Evolutionary conservation across 148 eudicot species (phyloP), one percentile per base, ranked within the genome.

Genomic region (Polygonum maritimum): DNA sequence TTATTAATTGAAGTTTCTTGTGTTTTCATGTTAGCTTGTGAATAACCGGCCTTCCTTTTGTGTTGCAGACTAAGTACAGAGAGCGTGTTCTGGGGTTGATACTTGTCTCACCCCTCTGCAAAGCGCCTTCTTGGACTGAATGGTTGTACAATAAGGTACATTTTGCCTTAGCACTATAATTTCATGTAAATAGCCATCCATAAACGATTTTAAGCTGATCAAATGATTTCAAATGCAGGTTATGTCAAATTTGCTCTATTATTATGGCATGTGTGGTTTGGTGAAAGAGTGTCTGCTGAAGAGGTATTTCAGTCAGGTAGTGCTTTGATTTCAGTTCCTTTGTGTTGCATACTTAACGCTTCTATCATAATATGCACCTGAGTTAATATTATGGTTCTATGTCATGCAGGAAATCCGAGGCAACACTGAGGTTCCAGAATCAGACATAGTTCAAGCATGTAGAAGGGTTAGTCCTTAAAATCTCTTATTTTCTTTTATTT

Each of bases 61-160:
- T 58, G 70, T 74, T 83, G 83, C 93, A 94, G 98, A 81, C 87
- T 33, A 94, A 90, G 82, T 84, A 94, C 77, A 75, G 80, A 73
- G 83, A 86, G 60, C 88, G 98, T 74, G 95, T 89, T 80, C 86
- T 87, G 77, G 98, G 97, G 77, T 75, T 94, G 88, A 92, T 94
- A 84, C 97, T 94, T 26, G 84, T 94, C 84, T 94, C 98, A 79
- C 98, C 98, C 82, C 74, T 94, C 76, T 94, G 98, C 86, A 88
- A 87, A 90, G 87, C 93, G 79, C 98, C 98, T 9, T 90, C 96
- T 69, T 94, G 98, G 98, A 90, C 97, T 51, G 98, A 94, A 81
- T 94, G 98, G 98, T 79, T 92, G 84, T 90, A 83, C 79, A 90
- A 90, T 83, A 94, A 94, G 97, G 98, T 94, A 76, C 76, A 62